Percentiles rank a stretch among this genome's conserved stretches.
Conservation (phyloP, 2,329 filamentous ascomycete species). For the Zopfia rhizophila region DNA sequence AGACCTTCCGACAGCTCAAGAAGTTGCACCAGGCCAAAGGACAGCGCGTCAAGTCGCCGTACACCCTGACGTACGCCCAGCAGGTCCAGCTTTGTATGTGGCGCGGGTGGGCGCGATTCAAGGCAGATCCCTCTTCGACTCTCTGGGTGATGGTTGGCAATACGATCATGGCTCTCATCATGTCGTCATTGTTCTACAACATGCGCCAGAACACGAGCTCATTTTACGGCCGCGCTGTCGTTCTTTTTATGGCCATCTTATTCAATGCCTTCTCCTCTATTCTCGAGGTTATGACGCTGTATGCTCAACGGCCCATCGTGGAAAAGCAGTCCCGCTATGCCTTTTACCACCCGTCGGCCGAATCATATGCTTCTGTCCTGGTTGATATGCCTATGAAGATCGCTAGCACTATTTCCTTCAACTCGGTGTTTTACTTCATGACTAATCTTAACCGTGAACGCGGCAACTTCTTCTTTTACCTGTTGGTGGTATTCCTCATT, state of each 20-base stretch:
- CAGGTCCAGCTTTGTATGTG: constrained; percentile 80
- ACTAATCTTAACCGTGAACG: constrained; percentile 52
- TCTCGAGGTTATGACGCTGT: constrained; percentile 79
- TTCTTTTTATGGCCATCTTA: constrained; percentile 84
- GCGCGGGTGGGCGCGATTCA: constrained; percentile 78
- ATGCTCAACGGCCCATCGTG: constrained; percentile 85
- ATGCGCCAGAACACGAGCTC: constrained; percentile 68
- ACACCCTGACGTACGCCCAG: constrained; percentile 76
- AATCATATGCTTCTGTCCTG: constrained; percentile 68
- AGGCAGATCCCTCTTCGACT: constrained; percentile 75
- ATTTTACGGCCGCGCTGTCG: constrained; percentile 78
- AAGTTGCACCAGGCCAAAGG: constrained; percentile 51
- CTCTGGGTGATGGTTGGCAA: constrained; percentile 69
- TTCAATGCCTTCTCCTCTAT: constrained; percentile 82
- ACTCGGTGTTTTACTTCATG: constrained; percentile 57
- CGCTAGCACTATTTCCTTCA: constrained; percentile 52
- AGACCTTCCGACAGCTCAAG: no score
- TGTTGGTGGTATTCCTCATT: constrained; percentile 46
- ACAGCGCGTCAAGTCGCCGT: constrained; percentile 69
- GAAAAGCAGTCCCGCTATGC: constrained; percentile 88
- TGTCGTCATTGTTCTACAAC: constrained; percentile 82
- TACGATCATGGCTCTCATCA: constrained; percentile 74
- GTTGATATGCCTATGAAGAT: constrained; percentile 60
- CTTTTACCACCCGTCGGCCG: constrained; percentile 84
- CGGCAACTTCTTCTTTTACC: constrained; percentile 55